phyloP scores from a whole-genome alignment of 768 basidiomycete genomes.

The Amylocystis lapponica region DNA sequence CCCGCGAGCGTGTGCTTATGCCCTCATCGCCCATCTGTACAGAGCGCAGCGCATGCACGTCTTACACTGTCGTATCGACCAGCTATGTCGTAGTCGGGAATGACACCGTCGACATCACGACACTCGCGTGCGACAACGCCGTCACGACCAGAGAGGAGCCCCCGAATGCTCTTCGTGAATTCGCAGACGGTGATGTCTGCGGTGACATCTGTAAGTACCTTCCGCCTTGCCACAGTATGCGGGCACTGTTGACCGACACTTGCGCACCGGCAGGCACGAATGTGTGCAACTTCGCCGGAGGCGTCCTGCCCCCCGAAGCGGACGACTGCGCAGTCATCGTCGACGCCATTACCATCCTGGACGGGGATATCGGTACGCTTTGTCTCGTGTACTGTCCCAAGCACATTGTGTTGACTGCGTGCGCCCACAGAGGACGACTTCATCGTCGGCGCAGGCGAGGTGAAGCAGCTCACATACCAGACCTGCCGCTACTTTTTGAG shows the following conservation, averaged over 20 bases:
- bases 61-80: neutral
- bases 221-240: too few species aligned
- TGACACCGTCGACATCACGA: slow-evolving; percentile 8
- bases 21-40: neutral
- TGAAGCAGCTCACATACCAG: slow-evolving; percentile 16
- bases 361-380: slow-evolving; percentile 8
- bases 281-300: slow-evolving; percentile 12
- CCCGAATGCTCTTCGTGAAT: neutral
- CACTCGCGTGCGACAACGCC: slow-evolving; percentile 6
- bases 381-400: neutral
- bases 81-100: slow-evolving; percentile 5
- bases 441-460: slow-evolving; percentile 9
- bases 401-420: neutral
- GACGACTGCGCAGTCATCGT: slow-evolving; percentile 15
- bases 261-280: slow-evolving; percentile 8
- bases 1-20: too few species aligned
- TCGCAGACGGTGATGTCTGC: slow-evolving; percentile 11
- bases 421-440: slow-evolving; percentile 14
- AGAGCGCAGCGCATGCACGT: neutral
- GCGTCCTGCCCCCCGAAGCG: slow-evolving; percentile 9
- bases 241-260: neutral
- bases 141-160: slow-evolving; percentile 2
- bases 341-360: slow-evolving; percentile 14
- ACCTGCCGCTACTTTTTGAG: slow-evolving; percentile 21
- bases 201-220: slow-evolving; percentile 15